These are phyloP conservation scores for Sugiyamaella neomexicana DNA, from an alignment of 1,139 yeast species.

Conservation along the genomic window DNA sequence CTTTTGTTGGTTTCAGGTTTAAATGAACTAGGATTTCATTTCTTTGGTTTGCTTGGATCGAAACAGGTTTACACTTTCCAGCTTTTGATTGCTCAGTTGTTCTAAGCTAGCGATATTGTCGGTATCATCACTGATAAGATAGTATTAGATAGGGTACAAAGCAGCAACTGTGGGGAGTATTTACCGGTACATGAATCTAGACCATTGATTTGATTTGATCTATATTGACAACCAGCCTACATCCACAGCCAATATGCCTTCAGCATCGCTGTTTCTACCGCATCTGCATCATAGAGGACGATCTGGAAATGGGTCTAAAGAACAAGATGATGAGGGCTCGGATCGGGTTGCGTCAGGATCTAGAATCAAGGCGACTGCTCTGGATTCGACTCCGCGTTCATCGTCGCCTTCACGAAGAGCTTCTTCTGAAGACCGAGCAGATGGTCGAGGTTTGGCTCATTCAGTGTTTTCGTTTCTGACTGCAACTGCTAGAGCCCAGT, in stretches of 20 bases:
- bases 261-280: slow-evolving; percentile 12
- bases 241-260: slow-evolving; percentile 1
- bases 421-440: slow-evolving; percentile 23
- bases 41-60: too few relatives aligned
- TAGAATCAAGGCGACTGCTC: neutral
- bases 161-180: too few relatives aligned
- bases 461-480: slow-evolving; percentile 31
- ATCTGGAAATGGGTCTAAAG: slow-evolving; percentile 1
- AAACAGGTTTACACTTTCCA: too few relatives aligned
- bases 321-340: slow-evolving; percentile 3
- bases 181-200: neutral
- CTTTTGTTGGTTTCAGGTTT: neutral
- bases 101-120: too few relatives aligned
- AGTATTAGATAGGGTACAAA: too few relatives aligned
- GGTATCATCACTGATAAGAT: too few relatives aligned
- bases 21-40: too few relatives aligned
- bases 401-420: slow-evolving; percentile 8
- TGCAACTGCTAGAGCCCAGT: slow-evolving; percentile 28
- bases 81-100: too few relatives aligned
- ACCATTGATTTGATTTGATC: neutral
- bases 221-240: too few relatives aligned
- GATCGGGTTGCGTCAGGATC: neutral
- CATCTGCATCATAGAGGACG: slow-evolving; percentile 3
- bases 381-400: neutral
- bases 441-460: slow-evolving; percentile 14